A percentile compares a stretch with the other conserved stretches of the same genome.
Conservation (phyloP, 1,139 yeast genomes). For the Pichia sp. region DNA sequence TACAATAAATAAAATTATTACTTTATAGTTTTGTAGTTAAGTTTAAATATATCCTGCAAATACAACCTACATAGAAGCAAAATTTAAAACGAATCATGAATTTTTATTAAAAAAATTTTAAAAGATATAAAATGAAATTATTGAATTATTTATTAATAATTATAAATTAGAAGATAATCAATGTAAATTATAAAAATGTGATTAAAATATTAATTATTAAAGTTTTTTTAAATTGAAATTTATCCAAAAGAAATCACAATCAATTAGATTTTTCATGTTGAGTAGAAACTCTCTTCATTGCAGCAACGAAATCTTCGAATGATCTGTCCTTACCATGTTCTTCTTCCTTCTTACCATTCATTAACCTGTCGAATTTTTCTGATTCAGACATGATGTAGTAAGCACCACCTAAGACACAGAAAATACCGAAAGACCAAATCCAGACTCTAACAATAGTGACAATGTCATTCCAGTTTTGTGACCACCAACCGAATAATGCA, state of each 20-base stretch:
- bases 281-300: constrained; percentile 97
- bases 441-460: constrained; percentile 91
- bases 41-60: too few relatives aligned
- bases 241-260: not conserved
- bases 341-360: constrained; percentile 82
- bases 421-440: constrained; percentile 93
- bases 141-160: too few relatives aligned
- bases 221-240: not conserved
- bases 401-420: constrained; percentile 95
- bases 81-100: too few relatives aligned
- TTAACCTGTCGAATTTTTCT: constrained; percentile 80
- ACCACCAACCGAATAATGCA: constrained; percentile 95
- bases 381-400: constrained; percentile 90
- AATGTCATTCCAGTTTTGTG: constrained; percentile 95
- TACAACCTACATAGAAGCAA: too few relatives aligned
- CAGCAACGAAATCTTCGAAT: constrained; percentile 89
- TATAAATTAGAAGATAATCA: too few relatives aligned
- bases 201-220: not conserved
- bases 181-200: too few relatives aligned
- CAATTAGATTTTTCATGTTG: constrained; percentile 75
- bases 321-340: constrained; percentile 66
- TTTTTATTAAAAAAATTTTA: too few relatives aligned
- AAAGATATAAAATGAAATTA: too few relatives aligned
- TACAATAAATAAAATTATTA: constrained; percentile 20
- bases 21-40: too few relatives aligned